Conservation (phyloP, 441 rosid genomes). For the Biscutella auriculata region DNA sequence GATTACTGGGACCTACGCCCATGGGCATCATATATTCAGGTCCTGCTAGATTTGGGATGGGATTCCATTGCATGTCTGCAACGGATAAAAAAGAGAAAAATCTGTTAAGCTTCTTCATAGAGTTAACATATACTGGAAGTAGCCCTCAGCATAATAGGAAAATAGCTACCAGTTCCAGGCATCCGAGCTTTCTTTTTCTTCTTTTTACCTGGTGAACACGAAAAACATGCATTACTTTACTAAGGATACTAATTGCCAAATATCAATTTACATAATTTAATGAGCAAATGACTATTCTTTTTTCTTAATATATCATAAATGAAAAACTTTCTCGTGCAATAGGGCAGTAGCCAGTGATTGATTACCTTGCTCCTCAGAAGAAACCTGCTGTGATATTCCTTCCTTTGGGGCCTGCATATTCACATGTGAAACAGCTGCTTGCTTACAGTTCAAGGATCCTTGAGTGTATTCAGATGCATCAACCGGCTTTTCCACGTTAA, state of each 20-base stretch:
- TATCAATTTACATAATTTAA: neutral
- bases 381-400: constrained; percentile 83
- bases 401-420: constrained; percentile 63
- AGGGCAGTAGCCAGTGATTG: constrained; percentile 4
- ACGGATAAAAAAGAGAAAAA: constrained; percentile 12
- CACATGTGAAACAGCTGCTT: constrained; percentile 48
- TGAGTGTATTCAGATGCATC: constrained; percentile 61
- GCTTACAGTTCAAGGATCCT: constrained; percentile 67
- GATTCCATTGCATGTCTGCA: constrained; percentile 70
- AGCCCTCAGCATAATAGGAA: constrained; percentile 26
- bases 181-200: constrained; percentile 61
- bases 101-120: constrained; percentile 3
- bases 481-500: constrained; percentile 29
- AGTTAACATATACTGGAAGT: neutral
- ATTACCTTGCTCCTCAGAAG: constrained; percentile 76
- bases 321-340: neutral
- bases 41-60: constrained; percentile 46
- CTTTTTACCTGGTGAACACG: constrained; percentile 50
- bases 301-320: neutral
- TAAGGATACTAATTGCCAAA: neutral
- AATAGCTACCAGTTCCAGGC: constrained; percentile 51
- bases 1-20: constrained; percentile 60
- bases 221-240: constrained; percentile 1
- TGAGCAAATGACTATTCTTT: neutral
- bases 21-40: constrained; percentile 82